phyloP scores from a whole-genome alignment of 2,329 filamentous ascomycete genomes.

The Cladosporium sphaerospermum region DNA sequence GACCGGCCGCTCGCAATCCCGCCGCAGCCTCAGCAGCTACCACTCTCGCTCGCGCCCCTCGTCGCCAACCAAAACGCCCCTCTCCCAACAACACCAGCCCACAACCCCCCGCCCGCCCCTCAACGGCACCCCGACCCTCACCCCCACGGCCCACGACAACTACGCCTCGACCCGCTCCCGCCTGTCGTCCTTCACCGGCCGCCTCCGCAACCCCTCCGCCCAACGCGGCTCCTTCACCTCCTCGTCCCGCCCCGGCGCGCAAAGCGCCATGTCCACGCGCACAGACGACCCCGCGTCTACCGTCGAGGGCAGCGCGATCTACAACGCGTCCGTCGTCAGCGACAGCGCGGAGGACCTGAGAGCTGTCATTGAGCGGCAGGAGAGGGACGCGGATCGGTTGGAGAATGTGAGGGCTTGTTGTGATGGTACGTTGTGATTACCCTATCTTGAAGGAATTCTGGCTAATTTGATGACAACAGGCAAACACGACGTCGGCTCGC shows the following conservation, averaged over 20 bases:
- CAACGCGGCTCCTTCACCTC: conserved; percentile 40
- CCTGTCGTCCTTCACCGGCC: conserved; percentile 1
- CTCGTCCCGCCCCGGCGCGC: conserved; percentile 38
- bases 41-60: conserved; percentile 24
- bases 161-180: conserved; percentile 1
- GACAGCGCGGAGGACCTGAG: conserved; percentile 75
- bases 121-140: conserved; percentile 5
- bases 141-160: conserved; percentile 6
- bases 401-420: conserved; percentile 97
- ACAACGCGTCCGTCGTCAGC: conserved; percentile 51
- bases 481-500: conserved; percentile 6
- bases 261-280: conserved; percentile 27
- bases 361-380: conserved; percentile 69
- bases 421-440: conserved; percentile 60
- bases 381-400: conserved; percentile 68
- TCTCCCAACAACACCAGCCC: conserved; percentile 14
- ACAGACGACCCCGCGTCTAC: conserved; percentile 12
- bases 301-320: conserved; percentile 23
- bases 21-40: conserved; percentile 35
- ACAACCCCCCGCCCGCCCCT: background rate
- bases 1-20: conserved; percentile 49
- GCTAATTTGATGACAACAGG: background rate
- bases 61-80: conserved; percentile 29
- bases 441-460: too few species aligned
- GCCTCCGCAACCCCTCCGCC: conserved; percentile 6